These are phyloP conservation scores for Mycena floridula DNA, from an alignment of 768 basidiomycete species.

Conservation along the genomic window DNA sequence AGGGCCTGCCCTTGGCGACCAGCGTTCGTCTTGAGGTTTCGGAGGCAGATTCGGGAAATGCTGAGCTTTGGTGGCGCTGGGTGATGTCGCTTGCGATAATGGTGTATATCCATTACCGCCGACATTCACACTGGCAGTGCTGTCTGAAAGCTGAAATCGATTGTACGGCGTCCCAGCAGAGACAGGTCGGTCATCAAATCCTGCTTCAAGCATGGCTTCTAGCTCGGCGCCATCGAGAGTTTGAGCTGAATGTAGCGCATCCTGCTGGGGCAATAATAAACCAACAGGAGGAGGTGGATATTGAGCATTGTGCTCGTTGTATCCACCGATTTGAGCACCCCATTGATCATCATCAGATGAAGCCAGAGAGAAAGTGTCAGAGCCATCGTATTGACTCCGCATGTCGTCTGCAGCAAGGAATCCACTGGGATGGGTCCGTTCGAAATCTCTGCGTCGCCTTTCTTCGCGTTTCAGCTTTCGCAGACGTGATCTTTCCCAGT, in stretches of 20 bases:
- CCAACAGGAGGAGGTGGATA: conserved; percentile 86
- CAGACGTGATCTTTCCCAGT: conserved; percentile 95
- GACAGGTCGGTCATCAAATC: conserved; percentile 72
- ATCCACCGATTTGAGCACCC: conserved; percentile 92
- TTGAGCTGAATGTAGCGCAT: conserved; percentile 30
- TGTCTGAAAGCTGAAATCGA: conserved; percentile 62
- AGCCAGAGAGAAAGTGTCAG: conserved; percentile 73
- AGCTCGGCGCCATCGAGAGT: conserved; percentile 70
- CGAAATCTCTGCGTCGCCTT: conserved; percentile 72
- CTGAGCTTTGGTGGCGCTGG: conserved; percentile 8
- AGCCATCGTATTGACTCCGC: conserved; percentile 66
- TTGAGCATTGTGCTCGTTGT: conserved; percentile 77
- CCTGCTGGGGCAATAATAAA: conserved; percentile 39
- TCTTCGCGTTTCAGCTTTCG: conserved; percentile 89
- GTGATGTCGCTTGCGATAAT: conserved; percentile 42
- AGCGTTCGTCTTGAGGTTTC: conserved; percentile 23
- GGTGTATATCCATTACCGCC: conserved; percentile 52
- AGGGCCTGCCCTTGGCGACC: conserved; percentile 7
- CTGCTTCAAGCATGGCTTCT: conserved; percentile 87
- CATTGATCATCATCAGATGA: conserved; percentile 95
- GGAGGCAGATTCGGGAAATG: conserved; percentile 32
- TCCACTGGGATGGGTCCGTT: conserved; percentile 67
- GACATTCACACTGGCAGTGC: conserved; percentile 35
- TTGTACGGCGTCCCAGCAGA: conserved; percentile 38
- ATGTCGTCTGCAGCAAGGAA: conserved; percentile 59